Base-by-base conservation (phyloP, 768 basidiomycete species). In the Imleria badia region DNA sequence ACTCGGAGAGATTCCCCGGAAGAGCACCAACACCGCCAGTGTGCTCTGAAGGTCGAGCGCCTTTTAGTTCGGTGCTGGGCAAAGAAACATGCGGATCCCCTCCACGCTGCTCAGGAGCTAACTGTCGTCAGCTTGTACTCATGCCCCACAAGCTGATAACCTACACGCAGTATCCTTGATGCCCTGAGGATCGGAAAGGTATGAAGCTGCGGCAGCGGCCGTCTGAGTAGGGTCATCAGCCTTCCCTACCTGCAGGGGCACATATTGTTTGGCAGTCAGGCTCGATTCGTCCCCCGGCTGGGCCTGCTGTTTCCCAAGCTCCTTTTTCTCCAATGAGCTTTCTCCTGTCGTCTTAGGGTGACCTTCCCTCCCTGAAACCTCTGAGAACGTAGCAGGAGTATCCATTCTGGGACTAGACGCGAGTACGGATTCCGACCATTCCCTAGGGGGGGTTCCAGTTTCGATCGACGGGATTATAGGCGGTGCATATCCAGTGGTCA, bases 21-120 rank as follows among this genome's bases (percentile, higher is more conserved):
- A 83, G 73, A 0, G 80, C 74, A 10, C 81, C 81, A 2, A 78
- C 76, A 15, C 81, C 83, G 7, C 64, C 70, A 0, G 58, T 59
- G 39, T 57, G 70, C 44, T 75, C 73, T 1, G 44, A 54, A 1
- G 77, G 71, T 23, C 60, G 65, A 23, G 67, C 61, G 0, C 74
- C 74, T 26, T 64, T 63, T 12, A 65, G 50, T 45, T 75, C 72
- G 17, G 62, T 58, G 19, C 76, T 74, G 3, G 76, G 76, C 40
- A 78, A 51, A 13, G 76, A 72, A 19, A 58, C 17, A n/a, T 41
- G 55, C 1, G 20, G 20, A 17, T 23, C 44, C 13, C 40, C 20
- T 39, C n/a, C 22, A 12, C 26, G 29, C 19, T 36, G 36, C 20
- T 52, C 52, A 14, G 54, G 15, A 14, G 52, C 65, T 66, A 29